Conservation (phyloP, 768 basidiomycete species). For the Trametopsis cervina region DNA sequence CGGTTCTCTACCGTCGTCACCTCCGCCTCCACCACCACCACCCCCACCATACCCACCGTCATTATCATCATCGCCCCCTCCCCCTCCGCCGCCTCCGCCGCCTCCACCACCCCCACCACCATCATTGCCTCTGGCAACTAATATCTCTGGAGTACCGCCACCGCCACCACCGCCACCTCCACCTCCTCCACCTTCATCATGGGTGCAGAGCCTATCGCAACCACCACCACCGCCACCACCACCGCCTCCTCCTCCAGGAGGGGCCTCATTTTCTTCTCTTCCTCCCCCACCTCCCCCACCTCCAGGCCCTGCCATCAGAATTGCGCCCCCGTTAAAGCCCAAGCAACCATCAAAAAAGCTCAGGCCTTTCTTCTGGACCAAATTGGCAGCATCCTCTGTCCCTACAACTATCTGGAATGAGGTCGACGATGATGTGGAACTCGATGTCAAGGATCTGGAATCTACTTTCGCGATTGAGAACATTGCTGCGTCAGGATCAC, state of each 20-base stretch:
- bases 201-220: slow-evolving; percentile 1
- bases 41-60: slow-evolving; percentile 28
- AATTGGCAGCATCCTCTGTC: slow-evolving; percentile 42
- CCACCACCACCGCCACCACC: slow-evolving; percentile 33
- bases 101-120: slow-evolving; percentile 20
- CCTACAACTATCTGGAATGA: slow-evolving; percentile 68
- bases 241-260: slow-evolving; percentile 23
- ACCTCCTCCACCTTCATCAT: slow-evolving; percentile 11
- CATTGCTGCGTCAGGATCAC: slow-evolving; percentile 34
- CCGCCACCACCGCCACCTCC: slow-evolving; percentile 26
- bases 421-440: slow-evolving; percentile 29
- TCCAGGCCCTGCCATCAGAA: slow-evolving; percentile 16
- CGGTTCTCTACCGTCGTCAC: slow-evolving; percentile 28
- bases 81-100: slow-evolving; percentile 13
- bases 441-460: slow-evolving; percentile 69
- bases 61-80: slow-evolving; percentile 11
- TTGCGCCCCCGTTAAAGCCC: slow-evolving; percentile 15
- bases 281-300: slow-evolving; percentile 34
- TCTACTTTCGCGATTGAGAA: slow-evolving; percentile 62
- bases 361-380: slow-evolving; percentile 92
- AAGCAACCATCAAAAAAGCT: slow-evolving; percentile 51
- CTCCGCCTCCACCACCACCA: slow-evolving; percentile 25
- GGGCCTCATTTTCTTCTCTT: too few species aligned
- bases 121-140: slow-evolving; percentile 22
- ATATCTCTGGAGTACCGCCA: slow-evolving; percentile 32